Conservation (phyloP, 768 basidiomycete genomes). For the Suillus subluteus region DNA sequence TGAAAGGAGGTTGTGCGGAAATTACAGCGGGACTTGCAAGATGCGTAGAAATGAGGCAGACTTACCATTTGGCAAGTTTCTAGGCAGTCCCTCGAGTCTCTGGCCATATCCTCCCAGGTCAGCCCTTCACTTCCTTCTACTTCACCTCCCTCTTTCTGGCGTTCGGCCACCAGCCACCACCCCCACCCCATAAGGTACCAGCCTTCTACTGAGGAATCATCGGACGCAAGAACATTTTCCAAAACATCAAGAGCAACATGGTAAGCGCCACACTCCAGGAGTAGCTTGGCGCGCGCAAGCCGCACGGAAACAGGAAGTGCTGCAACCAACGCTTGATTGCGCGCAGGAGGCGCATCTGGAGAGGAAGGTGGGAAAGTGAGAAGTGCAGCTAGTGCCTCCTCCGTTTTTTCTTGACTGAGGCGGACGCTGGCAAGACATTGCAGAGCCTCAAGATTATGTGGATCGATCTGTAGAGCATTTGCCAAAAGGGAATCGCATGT, state of each 20-base stretch:
- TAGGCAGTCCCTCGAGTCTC: slow-evolving; percentile 78
- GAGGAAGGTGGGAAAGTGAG: slow-evolving; percentile 24
- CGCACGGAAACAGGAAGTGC: slow-evolving; percentile 67
- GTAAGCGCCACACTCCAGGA: slow-evolving; percentile 76
- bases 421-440: slow-evolving; percentile 84
- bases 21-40: background rate
- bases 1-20: background rate
- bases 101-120: slow-evolving; percentile 78
- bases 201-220: slow-evolving; percentile 87
- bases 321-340: slow-evolving; percentile 31
- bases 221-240: slow-evolving; percentile 76
- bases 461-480: slow-evolving; percentile 73
- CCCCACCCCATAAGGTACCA: slow-evolving; percentile 97
- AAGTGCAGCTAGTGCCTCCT: slow-evolving; percentile 65
- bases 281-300: slow-evolving; percentile 75
- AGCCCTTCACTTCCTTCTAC: slow-evolving; percentile 42
- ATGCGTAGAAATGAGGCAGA: slow-evolving; percentile 11
- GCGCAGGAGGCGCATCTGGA: slow-evolving; percentile 8
- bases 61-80: slow-evolving; percentile 81
- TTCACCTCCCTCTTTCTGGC: slow-evolving; percentile 56
- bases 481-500: slow-evolving; percentile 79
- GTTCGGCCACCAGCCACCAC: slow-evolving; percentile 82
- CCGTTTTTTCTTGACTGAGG: slow-evolving; percentile 83
- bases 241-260: slow-evolving; percentile 75
- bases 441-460: slow-evolving; percentile 77